Evolutionary conservation across 192 early-diverging fungal genomes (phyloP).

Genomic region (Entomortierella beljakovae): DNA sequence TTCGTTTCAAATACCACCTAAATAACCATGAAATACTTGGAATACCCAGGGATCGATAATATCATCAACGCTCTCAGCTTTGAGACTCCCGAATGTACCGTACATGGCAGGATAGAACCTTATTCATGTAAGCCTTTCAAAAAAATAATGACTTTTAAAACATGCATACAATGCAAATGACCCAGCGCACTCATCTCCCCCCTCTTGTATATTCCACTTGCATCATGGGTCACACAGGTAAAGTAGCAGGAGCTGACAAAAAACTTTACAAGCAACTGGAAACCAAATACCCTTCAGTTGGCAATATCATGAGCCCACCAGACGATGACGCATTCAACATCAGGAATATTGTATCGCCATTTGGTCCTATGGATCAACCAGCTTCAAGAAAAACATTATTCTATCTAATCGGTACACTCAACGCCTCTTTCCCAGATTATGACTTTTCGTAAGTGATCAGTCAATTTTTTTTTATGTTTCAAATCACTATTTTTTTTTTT

Average conservation of each 20-base stretch:
- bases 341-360: slow-evolving; percentile 80
- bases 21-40: slow-evolving; percentile 87
- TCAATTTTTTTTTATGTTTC: not conserved
- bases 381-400: slow-evolving; percentile 91
- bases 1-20: not conserved
- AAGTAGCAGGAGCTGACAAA: slow-evolving; percentile 91
- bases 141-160: not conserved
- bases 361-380: slow-evolving; percentile 86
- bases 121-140: slow-evolving; percentile 95
- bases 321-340: slow-evolving; percentile 64
- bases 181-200: not conserved
- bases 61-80: slow-evolving; percentile 88
- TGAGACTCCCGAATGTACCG: slow-evolving; percentile 85
- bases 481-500: not conserved
- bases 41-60: slow-evolving; percentile 79
- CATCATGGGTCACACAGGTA: slow-evolving; percentile 62
- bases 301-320: slow-evolving; percentile 63
- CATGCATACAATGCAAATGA: not conserved
- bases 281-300: slow-evolving; percentile 72
- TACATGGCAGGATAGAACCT: slow-evolving; percentile 88
- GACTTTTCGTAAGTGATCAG: slow-evolving; percentile 83
- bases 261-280: slow-evolving; percentile 92
- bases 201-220: not conserved
- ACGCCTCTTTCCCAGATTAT: slow-evolving; percentile 96
- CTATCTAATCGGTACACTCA: slow-evolving; percentile 94